A percentile compares a stretch with the other conserved stretches of the same genome.
These are phyloP conservation scores for Hypoxylon sp. DNA, from an alignment of 2,329 filamentous ascomycete genomes.

Conservation along the genomic window DNA sequence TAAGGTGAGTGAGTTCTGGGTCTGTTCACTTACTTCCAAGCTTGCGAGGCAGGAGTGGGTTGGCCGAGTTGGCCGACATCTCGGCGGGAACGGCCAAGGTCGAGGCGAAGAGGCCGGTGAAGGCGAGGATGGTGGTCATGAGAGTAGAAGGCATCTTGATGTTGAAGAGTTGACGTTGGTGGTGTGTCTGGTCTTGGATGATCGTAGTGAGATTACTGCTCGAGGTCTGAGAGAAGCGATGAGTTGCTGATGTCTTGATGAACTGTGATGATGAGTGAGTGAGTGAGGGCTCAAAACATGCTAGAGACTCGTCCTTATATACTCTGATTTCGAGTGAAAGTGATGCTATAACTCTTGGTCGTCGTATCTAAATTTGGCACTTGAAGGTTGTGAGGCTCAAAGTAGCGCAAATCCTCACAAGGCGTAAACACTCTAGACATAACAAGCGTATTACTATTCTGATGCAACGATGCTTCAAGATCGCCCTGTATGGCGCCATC, in stretches of 20 bases:
- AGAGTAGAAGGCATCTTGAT: conserved; percentile 5
- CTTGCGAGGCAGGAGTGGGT: conserved; percentile 20
- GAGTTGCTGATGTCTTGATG: neutral
- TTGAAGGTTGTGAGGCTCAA: neutral
- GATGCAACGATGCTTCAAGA: neutral
- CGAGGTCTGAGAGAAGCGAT: neutral
- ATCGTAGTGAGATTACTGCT: neutral
- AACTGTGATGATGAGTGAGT: neutral
- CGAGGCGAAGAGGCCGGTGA: conserved; percentile 15
- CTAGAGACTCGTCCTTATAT: neutral
- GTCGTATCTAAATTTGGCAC: conserved; percentile 2
- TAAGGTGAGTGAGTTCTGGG: neutral
- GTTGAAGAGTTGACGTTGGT: neutral
- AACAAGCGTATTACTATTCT: neutral
- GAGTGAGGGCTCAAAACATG: neutral
- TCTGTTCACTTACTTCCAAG: conserved; percentile 16
- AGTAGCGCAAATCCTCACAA: neutral
- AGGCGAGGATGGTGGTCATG: conserved; percentile 10
- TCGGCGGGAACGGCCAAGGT: conserved; percentile 13
- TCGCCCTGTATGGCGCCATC: neutral
- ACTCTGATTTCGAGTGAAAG: neutral
- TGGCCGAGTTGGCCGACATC: conserved; percentile 17
- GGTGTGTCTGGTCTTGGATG: neutral
- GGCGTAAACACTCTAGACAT: neutral
- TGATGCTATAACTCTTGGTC: neutral